Evolutionary conservation across 371 early-diverging fungal genomes (phyloP).

Genomic region (Saksenaea oblongispora): DNA sequence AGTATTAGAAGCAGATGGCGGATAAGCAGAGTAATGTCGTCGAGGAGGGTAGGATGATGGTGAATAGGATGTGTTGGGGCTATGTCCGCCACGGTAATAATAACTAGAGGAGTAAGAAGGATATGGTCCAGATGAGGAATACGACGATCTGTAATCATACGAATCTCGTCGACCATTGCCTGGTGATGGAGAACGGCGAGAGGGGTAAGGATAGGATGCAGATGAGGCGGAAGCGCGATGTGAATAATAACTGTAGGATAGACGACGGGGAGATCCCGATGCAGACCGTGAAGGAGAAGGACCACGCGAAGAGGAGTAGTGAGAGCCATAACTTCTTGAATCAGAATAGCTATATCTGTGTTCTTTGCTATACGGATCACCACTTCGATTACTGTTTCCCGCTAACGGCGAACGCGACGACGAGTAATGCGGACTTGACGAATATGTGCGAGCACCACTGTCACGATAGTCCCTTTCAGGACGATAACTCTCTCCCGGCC

Average conservation of each 20-base stretch:
- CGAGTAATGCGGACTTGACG: conserved; percentile 27
- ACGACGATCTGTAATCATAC: conserved; percentile 11
- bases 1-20: conserved; percentile 8
- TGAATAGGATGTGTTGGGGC: conserved; percentile 9
- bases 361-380: conserved; percentile 3
- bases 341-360: conserved; percentile 10
- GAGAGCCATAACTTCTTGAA: conserved; percentile 10
- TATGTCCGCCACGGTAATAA: conserved; percentile 8
- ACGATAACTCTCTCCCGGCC: conserved; percentile 48
- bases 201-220: conserved; percentile 12
- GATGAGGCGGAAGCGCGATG: conserved; percentile 11
- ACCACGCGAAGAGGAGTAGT: conserved; percentile 21
- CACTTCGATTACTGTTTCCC: background rate
- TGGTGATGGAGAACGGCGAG: conserved; percentile 12
- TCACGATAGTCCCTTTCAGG: conserved; percentile 44
- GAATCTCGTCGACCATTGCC: conserved; percentile 1
- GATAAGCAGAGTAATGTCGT: conserved; percentile 10
- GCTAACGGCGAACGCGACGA: conserved; percentile 30
- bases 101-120: conserved; percentile 6
- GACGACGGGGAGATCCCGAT: conserved; percentile 34
- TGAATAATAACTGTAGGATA: conserved; percentile 37
- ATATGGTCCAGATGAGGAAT: conserved; percentile 15
- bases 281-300: conserved; percentile 37
- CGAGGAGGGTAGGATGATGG: conserved; percentile 18
- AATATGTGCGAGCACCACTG: conserved; percentile 26